Base-by-base conservation (phyloP, 345 rosid genomes). In the Eutrema heterophyllum region DNA sequence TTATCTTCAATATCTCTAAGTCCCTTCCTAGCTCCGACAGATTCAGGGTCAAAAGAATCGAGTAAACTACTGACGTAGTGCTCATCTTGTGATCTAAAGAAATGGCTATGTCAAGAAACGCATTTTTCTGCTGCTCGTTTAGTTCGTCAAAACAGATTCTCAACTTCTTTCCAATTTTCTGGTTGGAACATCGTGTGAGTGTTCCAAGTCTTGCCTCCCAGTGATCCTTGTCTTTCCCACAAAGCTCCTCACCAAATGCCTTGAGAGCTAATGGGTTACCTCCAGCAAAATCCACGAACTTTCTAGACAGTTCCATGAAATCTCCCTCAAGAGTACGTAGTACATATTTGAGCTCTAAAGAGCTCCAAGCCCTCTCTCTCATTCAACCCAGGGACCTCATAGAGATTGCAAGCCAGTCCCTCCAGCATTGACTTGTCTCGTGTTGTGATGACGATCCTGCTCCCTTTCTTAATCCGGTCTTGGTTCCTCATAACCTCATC, bases 221-320 rank as follows among this genome's bases (percentile, higher is more conserved):
- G 2, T 57, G 7, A 5, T 0, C 16, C 21, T 30, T 60, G 1
- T 3, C 16, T 21, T 48, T 68, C 9, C 10, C 43, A 0, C 2
- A 12, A 9, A 83, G 67, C 36, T 45, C 69, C 5, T 67, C 12
- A 2, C 82, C 82, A 10, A 81, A 33, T 29, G 13, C 61, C 51
- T 53, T 12, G 18, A 85, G 73, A 50, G 85, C 84, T 43, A 83
- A 49, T 14, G 83, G 88, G 15, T 79, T 40, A 0, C 88, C 86
- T 8, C 72, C n/a, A 9, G 74, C 73, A 71, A 39, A 74, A 14
- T 12, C 24, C 5, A 74, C 59, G 0, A 77, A 63, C 21, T 26
- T 51, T 3, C 65, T 60, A 1, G 81, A 58, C 2, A 81, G n/a
- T 9, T 75, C 70, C 55, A 50, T 14, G 32, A 40, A 68, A 5